Evolutionary conservation across 306 rosid species (phyloP).

Genomic region (Luffa aegyptiaca): DNA sequence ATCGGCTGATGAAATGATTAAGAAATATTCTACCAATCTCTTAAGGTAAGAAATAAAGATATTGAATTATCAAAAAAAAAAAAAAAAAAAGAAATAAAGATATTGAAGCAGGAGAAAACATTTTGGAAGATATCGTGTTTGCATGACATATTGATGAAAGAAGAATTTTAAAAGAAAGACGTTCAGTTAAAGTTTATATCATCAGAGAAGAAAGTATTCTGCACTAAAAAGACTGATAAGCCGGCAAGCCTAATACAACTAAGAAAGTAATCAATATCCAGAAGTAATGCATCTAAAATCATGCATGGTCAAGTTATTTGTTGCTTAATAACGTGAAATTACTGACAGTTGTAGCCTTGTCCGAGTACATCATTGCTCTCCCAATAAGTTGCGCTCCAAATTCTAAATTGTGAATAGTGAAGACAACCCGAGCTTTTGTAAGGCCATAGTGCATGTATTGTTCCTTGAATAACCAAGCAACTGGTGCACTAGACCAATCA

Average conservation of each 20-base stretch:
- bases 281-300: not conserved
- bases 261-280: not conserved
- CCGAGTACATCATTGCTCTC: slow-evolving; percentile 58
- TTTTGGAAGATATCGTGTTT: not conserved
- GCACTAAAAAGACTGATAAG: not conserved
- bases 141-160: not conserved
- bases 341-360: slow-evolving; percentile 95
- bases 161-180: not conserved
- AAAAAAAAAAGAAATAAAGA: not conserved
- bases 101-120: not conserved
- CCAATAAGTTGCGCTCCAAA: slow-evolving; percentile 66
- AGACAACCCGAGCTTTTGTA: slow-evolving; percentile 67
- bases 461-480: slow-evolving; percentile 93
- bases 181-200: not conserved
- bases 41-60: not conserved
- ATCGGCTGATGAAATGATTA: not conserved
- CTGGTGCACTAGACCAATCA: slow-evolving; percentile 98
- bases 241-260: not conserved
- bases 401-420: slow-evolving; percentile 97
- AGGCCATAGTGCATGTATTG: slow-evolving; percentile 72
- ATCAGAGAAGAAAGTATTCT: not conserved
- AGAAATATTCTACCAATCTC: not conserved
- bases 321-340: not conserved
- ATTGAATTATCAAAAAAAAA: no score
- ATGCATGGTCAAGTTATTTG: not conserved